Evolutionary conservation across 2,329 filamentous ascomycete genomes (phyloP).

Genomic region (Apiospora aurea): DNA sequence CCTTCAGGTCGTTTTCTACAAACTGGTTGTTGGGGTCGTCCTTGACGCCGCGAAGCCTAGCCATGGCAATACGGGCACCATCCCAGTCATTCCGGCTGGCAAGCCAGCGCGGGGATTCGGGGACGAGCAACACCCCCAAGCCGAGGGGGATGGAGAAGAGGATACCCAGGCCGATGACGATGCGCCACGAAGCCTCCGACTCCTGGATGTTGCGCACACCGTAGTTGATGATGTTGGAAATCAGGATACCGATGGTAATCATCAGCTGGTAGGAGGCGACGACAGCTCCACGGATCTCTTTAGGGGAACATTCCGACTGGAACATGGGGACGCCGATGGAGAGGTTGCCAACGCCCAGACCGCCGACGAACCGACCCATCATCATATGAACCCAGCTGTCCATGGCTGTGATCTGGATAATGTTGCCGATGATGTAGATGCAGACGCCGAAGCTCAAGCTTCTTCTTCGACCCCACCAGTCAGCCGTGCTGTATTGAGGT

Average conservation of each 20-base stretch:
- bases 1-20: constrained; percentile 59
- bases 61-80: constrained; percentile 57
- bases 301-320: constrained; percentile 69
- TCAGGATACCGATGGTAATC: constrained; percentile 74
- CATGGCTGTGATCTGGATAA: constrained; percentile 69
- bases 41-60: constrained; percentile 59
- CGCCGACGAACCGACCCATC: constrained; percentile 70
- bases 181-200: constrained; percentile 62
- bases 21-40: constrained; percentile 51
- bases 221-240: constrained; percentile 62
- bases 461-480: constrained; percentile 64
- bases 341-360: constrained; percentile 71
- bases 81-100: constrained; percentile 56
- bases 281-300: constrained; percentile 68
- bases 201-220: constrained; percentile 53
- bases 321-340: constrained; percentile 73
- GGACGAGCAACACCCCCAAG: constrained; percentile 59
- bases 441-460: constrained; percentile 60
- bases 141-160: constrained; percentile 60
- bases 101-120: constrained; percentile 65
- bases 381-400: constrained; percentile 70
- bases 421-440: constrained; percentile 69
- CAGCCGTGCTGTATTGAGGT: constrained; percentile 49
- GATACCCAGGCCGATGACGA: constrained; percentile 65
- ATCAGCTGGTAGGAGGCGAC: constrained; percentile 77